phyloP scores from a whole-genome alignment of 169 alveolate genomes.

The Miamiensis avidus region DNA sequence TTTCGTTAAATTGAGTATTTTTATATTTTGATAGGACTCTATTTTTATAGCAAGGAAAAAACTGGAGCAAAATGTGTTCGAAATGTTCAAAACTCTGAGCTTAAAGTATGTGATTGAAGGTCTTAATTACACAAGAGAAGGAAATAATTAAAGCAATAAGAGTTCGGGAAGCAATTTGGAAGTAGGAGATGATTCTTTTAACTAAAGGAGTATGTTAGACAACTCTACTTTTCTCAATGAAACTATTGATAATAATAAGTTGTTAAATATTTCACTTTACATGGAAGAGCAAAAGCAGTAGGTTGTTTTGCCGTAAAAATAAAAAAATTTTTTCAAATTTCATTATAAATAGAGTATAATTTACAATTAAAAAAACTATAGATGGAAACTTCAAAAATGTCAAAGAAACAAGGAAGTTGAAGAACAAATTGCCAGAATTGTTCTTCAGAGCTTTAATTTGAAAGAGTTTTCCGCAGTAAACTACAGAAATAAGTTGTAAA shows the following conservation, averaged over 20 bases:
- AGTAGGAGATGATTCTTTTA: constrained; percentile 13
- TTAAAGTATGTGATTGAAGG: constrained; percentile 20
- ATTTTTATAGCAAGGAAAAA: constrained; percentile 13
- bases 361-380: not conserved
- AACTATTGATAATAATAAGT: not conserved
- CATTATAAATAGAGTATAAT: not conserved
- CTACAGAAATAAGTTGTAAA: not conserved
- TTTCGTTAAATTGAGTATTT: not conserved
- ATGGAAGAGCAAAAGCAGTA: constrained; percentile 1
- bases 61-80: constrained; percentile 8
- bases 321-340: not conserved
- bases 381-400: not conserved
- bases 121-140: constrained; percentile 4
- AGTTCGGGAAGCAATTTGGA: not conserved
- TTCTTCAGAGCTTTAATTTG: not conserved
- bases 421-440: constrained; percentile 8
- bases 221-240: constrained; percentile 15
- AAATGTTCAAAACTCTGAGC: not conserved
- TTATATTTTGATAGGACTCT: not conserved
- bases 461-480: not conserved
- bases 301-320: not conserved
- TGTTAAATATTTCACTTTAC: not conserved
- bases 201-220: not conserved
- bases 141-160: not conserved
- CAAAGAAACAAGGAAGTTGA: constrained; percentile 6